A percentile compares a stretch with the other conserved stretches of the same genome.
These are phyloP conservation scores for Mucor irregularis DNA, from an alignment of 371 early-diverging fungal genomes.

Conservation along the genomic window DNA sequence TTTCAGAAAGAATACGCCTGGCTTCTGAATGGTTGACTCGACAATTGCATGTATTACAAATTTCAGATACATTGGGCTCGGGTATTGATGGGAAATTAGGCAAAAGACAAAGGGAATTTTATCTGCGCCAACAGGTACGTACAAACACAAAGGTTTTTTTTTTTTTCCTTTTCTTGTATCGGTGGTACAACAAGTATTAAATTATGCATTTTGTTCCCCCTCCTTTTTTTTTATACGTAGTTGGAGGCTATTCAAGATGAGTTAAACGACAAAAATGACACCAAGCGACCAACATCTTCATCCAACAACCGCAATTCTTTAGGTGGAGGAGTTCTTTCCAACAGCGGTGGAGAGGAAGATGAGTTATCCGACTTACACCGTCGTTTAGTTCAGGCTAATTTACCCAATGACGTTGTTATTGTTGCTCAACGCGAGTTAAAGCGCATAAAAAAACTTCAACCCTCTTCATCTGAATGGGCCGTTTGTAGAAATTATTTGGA, in stretches of 20 bases:
- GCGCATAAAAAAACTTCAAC: slow-evolving; percentile 71
- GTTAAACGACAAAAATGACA: slow-evolving; percentile 27
- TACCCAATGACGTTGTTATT: slow-evolving; percentile 66
- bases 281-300: not conserved
- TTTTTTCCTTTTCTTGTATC: not conserved
- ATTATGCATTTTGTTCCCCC: too few species aligned
- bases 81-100: slow-evolving; percentile 74
- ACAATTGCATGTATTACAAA: slow-evolving; percentile 73
- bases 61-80: slow-evolving; percentile 74
- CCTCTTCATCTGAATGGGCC: slow-evolving; percentile 77
- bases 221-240: not conserved
- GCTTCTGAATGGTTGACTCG: slow-evolving; percentile 64
- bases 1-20: slow-evolving; percentile 56
- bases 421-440: slow-evolving; percentile 70
- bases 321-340: too few species aligned
- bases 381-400: slow-evolving; percentile 54
- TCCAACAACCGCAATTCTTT: not conserved
- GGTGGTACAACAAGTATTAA: not conserved
- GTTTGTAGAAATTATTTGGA: slow-evolving; percentile 78
- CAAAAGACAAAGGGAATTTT: slow-evolving; percentile 79
- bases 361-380: slow-evolving; percentile 61
- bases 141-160: not conserved
- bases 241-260: slow-evolving; percentile 48
- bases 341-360: slow-evolving; percentile 53
- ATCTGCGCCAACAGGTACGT: slow-evolving; percentile 73